Evolutionary conservation across 169 alveolate species (phyloP).

Genomic region (Plasmodium vivax): DNA sequence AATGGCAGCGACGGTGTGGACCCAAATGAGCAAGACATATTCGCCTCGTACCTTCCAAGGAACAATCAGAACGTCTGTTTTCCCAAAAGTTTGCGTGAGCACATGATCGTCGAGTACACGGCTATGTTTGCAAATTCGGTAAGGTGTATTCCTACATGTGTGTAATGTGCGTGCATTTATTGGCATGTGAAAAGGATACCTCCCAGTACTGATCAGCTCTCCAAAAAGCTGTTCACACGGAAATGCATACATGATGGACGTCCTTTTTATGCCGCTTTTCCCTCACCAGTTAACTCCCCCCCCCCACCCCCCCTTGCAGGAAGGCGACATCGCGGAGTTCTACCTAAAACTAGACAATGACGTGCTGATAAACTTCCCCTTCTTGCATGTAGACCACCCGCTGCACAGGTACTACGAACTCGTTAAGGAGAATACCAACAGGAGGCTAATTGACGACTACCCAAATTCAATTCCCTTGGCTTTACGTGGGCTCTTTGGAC

Average conservation of each 20-base stretch:
- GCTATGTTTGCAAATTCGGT: conserved; percentile 53
- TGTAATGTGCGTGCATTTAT: neutral
- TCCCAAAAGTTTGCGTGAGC: conserved; percentile 62
- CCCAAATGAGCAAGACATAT: conserved; percentile 31
- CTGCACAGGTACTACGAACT: conserved; percentile 36
- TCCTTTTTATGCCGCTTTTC: neutral
- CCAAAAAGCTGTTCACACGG: neutral
- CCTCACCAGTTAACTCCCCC: neutral
- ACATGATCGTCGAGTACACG: conserved; percentile 36
- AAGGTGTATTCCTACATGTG: conserved; percentile 4
- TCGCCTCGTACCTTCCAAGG: conserved; percentile 27
- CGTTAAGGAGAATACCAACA: conserved; percentile 25
- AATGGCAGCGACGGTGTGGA: neutral
- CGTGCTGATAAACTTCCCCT: conserved; percentile 46
- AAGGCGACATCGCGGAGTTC: conserved; percentile 58
- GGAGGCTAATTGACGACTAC: conserved; percentile 1
- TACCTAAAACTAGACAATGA: conserved; percentile 53
- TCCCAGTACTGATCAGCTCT: neutral
- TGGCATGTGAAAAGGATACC: neutral
- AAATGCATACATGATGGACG: neutral
- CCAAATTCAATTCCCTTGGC: conserved; percentile 22
- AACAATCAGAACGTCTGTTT: neutral
- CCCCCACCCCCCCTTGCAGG: neutral
- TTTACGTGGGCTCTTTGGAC: conserved; percentile 6
- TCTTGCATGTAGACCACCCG: conserved; percentile 65